Conservation (phyloP, 305 asterid species). For the Fraxinus greggii region DNA sequence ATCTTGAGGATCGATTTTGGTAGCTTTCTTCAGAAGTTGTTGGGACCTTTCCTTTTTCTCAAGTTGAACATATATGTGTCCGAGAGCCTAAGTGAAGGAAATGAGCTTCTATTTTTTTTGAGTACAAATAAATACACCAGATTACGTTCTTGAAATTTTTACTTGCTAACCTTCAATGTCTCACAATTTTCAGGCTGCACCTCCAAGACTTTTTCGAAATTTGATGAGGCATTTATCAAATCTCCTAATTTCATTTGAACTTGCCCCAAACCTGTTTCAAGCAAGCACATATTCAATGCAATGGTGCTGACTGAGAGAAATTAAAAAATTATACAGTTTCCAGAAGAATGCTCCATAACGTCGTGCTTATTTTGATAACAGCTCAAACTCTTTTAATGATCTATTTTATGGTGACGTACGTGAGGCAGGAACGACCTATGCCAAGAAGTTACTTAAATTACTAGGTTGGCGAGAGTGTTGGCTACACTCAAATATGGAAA, state of each 20-base stretch:
- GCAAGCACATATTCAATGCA: constrained; percentile 22
- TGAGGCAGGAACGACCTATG: neutral
- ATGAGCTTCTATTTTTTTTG: constrained; percentile 22
- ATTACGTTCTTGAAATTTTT: constrained; percentile 14
- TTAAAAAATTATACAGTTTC: neutral
- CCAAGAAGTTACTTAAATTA: neutral
- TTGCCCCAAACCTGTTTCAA: constrained; percentile 81
- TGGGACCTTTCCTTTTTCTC: constrained; percentile 86
- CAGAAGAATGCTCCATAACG: neutral
- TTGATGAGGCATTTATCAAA: constrained; percentile 72
- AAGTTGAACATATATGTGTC: constrained; percentile 82
- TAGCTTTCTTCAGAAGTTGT: constrained; percentile 76
- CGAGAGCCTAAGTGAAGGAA: constrained; percentile 60
- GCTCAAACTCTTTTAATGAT: neutral
- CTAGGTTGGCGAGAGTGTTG: neutral
- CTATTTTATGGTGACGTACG: neutral
- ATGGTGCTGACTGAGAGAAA: constrained; percentile 1
- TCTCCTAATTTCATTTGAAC: constrained; percentile 96
- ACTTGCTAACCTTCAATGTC: constrained; percentile 67
- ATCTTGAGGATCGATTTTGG: constrained; percentile 88
- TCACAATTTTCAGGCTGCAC: constrained; percentile 91
- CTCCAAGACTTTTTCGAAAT: constrained; percentile 94
- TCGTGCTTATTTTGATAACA: neutral
- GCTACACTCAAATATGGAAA: neutral
- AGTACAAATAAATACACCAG: constrained; percentile 5